Conservation (phyloP, 148 eudicot species). For the Polygonum maritimum region DNA sequence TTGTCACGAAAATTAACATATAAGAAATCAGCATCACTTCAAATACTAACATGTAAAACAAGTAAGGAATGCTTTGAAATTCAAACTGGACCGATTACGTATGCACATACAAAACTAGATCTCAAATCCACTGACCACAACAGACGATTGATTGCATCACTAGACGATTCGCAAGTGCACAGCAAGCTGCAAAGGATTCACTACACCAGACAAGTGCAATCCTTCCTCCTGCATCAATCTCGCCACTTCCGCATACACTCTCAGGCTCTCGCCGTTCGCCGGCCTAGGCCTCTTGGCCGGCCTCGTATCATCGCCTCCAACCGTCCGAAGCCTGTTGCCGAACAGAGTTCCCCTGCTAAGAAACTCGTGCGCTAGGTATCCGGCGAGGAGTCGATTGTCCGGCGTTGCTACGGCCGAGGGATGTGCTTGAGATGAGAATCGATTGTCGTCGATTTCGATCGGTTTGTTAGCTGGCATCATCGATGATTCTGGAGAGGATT, state of each 20-base stretch:
- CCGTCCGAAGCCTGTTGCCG: slow-evolving; percentile 34
- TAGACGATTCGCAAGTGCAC: background rate
- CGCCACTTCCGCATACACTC: background rate
- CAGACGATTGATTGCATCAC: background rate
- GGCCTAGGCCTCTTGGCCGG: slow-evolving; percentile 13
- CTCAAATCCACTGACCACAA: background rate
- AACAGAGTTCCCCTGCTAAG: slow-evolving; percentile 28
- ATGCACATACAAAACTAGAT: background rate
- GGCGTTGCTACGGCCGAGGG: background rate
- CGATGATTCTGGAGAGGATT: background rate
- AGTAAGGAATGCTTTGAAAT: no score
- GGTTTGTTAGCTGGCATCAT: background rate
- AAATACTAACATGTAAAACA: background rate
- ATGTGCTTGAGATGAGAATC: background rate
- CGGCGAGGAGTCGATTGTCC: slow-evolving; percentile 24
- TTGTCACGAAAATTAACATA: background rate
- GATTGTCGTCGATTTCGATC: background rate
- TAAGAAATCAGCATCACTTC: background rate
- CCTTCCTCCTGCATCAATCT: no score
- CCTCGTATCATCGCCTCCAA: slow-evolving; percentile 17
- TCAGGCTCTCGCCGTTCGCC: slow-evolving; percentile 8
- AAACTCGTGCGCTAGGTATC: slow-evolving; percentile 34
- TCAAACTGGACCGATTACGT: background rate
- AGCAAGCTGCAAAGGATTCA: slow-evolving; percentile 48
- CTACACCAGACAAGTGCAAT: slow-evolving; percentile 19